Evolutionary conservation across 345 rosid genomes (phyloP).

Genomic region (Eucalyptus decipiens): DNA sequence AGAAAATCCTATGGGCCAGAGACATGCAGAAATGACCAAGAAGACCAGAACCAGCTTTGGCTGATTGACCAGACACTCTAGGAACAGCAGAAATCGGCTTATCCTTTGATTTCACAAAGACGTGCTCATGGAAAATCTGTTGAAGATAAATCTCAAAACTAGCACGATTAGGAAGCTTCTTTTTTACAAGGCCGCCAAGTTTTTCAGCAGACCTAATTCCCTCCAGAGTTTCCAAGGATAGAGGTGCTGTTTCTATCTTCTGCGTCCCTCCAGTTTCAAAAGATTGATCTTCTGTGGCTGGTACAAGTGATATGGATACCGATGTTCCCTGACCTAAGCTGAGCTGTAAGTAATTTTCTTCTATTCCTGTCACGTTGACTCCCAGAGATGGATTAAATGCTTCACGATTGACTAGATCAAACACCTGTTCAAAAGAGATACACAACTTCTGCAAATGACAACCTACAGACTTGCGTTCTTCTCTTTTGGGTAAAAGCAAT

Average conservation of each 20-base stretch:
- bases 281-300: conserved; percentile 24
- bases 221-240: conserved; percentile 31
- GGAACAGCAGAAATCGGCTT: conserved; percentile 20
- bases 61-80: conserved; percentile 27
- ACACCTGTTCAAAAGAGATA: conserved; percentile 43
- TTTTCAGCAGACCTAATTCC: conserved; percentile 25
- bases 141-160: conserved; percentile 76
- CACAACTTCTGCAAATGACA: background rate
- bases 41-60: conserved; percentile 49
- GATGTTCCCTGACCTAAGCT: conserved; percentile 70
- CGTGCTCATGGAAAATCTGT: conserved; percentile 69
- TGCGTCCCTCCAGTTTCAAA: conserved; percentile 11
- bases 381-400: conserved; percentile 66
- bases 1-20: conserved; percentile 78
- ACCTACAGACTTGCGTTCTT: background rate
- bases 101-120: conserved; percentile 37
- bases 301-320: conserved; percentile 53
- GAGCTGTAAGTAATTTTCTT: conserved; percentile 70
- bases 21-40: conserved; percentile 87
- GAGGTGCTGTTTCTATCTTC: conserved; percentile 20
- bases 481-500: background rate
- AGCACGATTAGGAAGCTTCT: conserved; percentile 40
- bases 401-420: conserved; percentile 74
- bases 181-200: conserved; percentile 11
- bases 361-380: conserved; percentile 70